Conservation (phyloP, 2,329 filamentous ascomycete genomes). For the Graphiopsis chlorocephala region DNA sequence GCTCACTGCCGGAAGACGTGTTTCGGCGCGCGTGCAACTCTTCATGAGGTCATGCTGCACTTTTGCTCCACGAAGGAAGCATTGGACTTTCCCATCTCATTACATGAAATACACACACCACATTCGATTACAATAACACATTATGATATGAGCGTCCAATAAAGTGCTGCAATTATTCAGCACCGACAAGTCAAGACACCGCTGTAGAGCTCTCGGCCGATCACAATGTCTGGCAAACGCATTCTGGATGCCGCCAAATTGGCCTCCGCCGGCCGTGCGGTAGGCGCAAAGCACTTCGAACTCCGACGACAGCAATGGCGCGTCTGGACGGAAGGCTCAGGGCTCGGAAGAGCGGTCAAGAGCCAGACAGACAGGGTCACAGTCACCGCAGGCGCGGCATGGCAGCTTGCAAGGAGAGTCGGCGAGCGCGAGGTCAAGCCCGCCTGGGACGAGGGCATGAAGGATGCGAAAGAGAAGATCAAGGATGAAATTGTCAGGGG, state of each 20-base stretch:
- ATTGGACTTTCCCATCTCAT: background rate
- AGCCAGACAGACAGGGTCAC: constrained; percentile 60
- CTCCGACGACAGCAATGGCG: constrained; percentile 62
- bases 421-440: constrained; percentile 43
- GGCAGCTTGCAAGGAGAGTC: constrained; percentile 57
- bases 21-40: background rate
- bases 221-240: constrained; percentile 50
- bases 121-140: background rate
- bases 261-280: constrained; percentile 46
- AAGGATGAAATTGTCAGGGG: constrained; percentile 18
- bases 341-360: constrained; percentile 61
- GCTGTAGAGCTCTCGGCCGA: background rate
- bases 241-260: constrained; percentile 52
- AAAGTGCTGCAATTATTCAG: background rate
- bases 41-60: background rate
- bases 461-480: constrained; percentile 29
- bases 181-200: background rate
- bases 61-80: background rate
- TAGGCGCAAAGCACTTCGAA: constrained; percentile 54
- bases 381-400: constrained; percentile 59
- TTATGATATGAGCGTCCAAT: background rate
- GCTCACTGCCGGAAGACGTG: background rate
- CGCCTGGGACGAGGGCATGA: constrained; percentile 15
- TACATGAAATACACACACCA: background rate
- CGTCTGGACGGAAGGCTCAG: constrained; percentile 62